phyloP scores from a whole-genome alignment of 73 alveolate species.

The Stentor coeruleus region DNA sequence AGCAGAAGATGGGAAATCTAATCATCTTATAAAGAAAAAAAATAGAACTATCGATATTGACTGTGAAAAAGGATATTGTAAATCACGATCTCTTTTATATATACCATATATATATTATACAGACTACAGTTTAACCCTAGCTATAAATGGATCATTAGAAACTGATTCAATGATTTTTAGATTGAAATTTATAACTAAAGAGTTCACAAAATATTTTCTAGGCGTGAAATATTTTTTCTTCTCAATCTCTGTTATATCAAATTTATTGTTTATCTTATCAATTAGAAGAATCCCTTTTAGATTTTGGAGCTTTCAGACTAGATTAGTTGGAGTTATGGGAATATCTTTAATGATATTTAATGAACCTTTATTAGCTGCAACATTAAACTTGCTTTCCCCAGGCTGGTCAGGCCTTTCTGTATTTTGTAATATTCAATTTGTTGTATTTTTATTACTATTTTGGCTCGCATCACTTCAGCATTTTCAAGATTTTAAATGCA shows the following conservation, averaged over 20 bases:
- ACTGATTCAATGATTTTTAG: not conserved
- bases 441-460: not conserved
- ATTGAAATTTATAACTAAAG: not conserved
- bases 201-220: not conserved
- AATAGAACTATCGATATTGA: not conserved
- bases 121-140: not conserved
- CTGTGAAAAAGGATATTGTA: not conserved
- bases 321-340: not conserved
- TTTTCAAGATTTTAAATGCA: no score
- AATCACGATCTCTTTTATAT: not conserved
- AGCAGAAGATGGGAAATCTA: no score
- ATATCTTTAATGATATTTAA: no score
- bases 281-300: not conserved
- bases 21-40: not conserved
- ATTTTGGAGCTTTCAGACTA: not conserved
- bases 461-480: not conserved
- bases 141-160: not conserved
- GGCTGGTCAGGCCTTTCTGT: conserved; percentile 9
- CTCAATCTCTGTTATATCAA: not conserved
- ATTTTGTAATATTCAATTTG: not conserved
- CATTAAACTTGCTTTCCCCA: not conserved
- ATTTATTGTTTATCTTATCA: not conserved
- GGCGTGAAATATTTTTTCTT: not conserved
- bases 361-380: not conserved
- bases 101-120: not conserved